Evolutionary conservation across 305 asterid genomes (phyloP), one percentile per base, ranked within the genome.

Genomic region (Fraxinus greggii): DNA sequence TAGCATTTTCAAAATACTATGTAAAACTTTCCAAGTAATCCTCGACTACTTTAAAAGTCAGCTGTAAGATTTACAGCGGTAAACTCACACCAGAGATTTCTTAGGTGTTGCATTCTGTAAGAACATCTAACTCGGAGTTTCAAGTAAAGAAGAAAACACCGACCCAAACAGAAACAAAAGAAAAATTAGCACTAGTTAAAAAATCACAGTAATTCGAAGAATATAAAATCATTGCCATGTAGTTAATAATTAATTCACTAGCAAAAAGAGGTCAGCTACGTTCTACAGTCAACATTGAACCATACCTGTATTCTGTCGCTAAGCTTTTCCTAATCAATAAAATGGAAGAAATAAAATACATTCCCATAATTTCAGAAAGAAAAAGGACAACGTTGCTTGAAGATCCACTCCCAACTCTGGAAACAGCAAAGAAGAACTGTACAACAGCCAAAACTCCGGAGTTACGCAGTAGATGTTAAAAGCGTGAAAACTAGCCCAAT

Each of bases 341-440:
- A 87, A 96, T 94, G 51, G 99, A 96, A 74, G 99, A 96, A 54
- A 96, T 91, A 77, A 96, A 96, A 83, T 96, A 96, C 98, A 96
- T 94, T 79, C 99, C 99, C 99, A 96, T 94, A 84, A 96, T 96
- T 86, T 95, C 99, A 21, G 98, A 95, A 79, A 94, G 97, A 90
- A 95, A 95, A 85, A 94, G 99, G 81, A 95, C 99, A 1, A 95
- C 93, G 61, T 95, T 95, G 92, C 98, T 95, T 61, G 98, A 95
- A 78, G 99, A 95, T 87, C 99, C 99, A 65, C 99, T 95, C 77
- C 98, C 99, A 86, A 94, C 99, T 92, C 99, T 89, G 56, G 98
- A 95, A 81, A 95, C 97, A 65, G 98, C 99, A 81, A 95, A 95
- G 86, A 95, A 95, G 97, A 95, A 93, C 98, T 94, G 97, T 8